phyloP scores from a whole-genome alignment of 2,329 filamentous ascomycete genomes.

The Fusarium staphyleae region DNA sequence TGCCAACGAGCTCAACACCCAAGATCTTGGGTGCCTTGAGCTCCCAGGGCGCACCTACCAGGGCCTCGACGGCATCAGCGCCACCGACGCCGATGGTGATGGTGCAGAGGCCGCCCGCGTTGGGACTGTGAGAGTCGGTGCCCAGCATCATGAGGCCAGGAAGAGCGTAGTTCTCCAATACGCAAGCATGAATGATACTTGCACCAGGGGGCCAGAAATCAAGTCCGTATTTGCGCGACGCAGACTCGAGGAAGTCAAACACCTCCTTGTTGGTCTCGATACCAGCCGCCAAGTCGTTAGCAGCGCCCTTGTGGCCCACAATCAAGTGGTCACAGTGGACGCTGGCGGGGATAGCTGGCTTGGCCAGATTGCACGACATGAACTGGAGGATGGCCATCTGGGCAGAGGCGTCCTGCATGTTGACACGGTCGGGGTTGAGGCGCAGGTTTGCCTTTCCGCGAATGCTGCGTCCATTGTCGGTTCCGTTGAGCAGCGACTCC shows the following conservation, averaged over 20 bases:
- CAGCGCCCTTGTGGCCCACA: constrained; percentile 89
- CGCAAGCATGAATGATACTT: constrained; percentile 96
- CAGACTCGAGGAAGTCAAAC: constrained; percentile 95
- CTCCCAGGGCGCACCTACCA: constrained; percentile 97
- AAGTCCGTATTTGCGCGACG: constrained; percentile 88
- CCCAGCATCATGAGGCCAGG: constrained; percentile 98
- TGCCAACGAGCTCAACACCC: constrained; percentile 82
- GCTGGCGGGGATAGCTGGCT: constrained; percentile 91
- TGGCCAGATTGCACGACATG: constrained; percentile 92
- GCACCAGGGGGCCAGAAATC: constrained; percentile 96
- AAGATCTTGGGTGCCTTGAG: constrained; percentile 92
- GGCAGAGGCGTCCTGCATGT: constrained; percentile 98
- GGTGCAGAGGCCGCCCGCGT: constrained; percentile 91
- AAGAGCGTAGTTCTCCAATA: constrained; percentile 97
- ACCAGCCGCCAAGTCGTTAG: constrained; percentile 82
- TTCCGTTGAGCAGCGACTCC: constrained; percentile 83
- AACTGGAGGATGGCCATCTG: constrained; percentile 99
- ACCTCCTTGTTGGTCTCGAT: constrained; percentile 96
- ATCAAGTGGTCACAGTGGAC: constrained; percentile 99
- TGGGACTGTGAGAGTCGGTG: constrained; percentile 96
- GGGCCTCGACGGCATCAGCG: constrained; percentile 94
- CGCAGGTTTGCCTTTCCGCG: constrained; percentile 91
- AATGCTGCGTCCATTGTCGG: constrained; percentile 82
- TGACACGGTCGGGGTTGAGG: constrained; percentile 95
- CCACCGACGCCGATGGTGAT: constrained; percentile 97